Evolutionary conservation across 768 basidiomycete genomes (phyloP), one percentile per base, ranked within the genome.

Genomic region (Holtermannia corniformis): DNA sequence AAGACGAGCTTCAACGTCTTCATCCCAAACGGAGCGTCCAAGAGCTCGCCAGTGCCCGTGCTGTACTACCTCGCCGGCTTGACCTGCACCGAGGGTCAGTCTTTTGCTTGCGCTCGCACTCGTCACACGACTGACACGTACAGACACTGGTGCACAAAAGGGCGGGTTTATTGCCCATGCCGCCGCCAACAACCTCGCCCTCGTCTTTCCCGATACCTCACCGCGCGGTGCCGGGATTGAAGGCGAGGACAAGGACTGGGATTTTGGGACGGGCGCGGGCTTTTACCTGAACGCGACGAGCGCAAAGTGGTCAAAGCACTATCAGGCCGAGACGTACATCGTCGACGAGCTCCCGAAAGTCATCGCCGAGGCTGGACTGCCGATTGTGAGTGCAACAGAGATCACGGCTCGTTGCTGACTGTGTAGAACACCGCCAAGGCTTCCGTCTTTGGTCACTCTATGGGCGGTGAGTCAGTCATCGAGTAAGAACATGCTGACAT

Each of bases 201-300:
- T 97, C 47, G 80, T 97, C 52, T 89, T 96, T 71, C 89, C 95
- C 1, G 95, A 99, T 67, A 97, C 93, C 0, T 91, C 87, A 27
- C 95, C 95, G 0, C 81, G 95, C 32, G 91, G 91, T 3, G 91
- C 93, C 16, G 85, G 83, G 16, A 78, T 89, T 53, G 81, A 83
- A 47, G 87, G 85, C 1, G 73, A 74, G 53, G 73, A 75, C 32
- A 68, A 72, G 56, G 73, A 82, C 69, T 93, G 87, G 88, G 86
- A 93, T 63, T 90, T 95, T 71, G 92, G 92, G 40, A 84, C 83
- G 23, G 89, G 91, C 43, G 95, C 95, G 43, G 93, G 95, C 28
- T 99, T 97, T 76, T 97, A 99, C 73, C 71, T 99, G 60, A 83
- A 95, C 67, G 93, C 93, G 2, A 95, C 89, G 1, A 78, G 81